A percentile compares a stretch with the other conserved stretches of the same genome.
phyloP scores from a whole-genome alignment of 2,329 filamentous ascomycete species.

The Biscogniauxia marginata region DNA sequence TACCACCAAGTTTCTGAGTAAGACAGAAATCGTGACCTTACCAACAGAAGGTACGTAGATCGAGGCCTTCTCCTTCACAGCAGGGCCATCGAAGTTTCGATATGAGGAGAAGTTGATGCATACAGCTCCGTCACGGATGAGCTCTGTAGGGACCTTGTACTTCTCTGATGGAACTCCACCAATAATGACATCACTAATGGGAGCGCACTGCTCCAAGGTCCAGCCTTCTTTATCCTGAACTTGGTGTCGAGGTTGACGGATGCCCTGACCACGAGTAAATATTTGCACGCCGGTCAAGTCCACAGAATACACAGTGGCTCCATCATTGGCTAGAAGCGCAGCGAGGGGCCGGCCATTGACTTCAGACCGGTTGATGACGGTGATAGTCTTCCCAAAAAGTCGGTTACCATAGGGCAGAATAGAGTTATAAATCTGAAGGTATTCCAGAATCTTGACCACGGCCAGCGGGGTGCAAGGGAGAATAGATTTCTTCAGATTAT shows the following conservation, averaged over 20 bases:
- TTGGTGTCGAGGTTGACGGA: conserved; percentile 82
- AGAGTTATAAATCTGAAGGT: conserved; percentile 94
- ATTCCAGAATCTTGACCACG: conserved; percentile 94
- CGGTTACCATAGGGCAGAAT: conserved; percentile 91
- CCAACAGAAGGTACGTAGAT: conserved; percentile 97
- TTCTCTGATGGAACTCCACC: conserved; percentile 83
- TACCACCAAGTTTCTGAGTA: conserved; percentile 86
- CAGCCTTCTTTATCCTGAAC: conserved; percentile 80
- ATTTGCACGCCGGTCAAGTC: conserved; percentile 89
- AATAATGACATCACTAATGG: conserved; percentile 91
- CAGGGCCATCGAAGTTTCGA: conserved; percentile 83
- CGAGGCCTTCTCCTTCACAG: conserved; percentile 91
- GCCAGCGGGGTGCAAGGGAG: conserved; percentile 94
- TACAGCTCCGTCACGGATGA: conserved; percentile 87
- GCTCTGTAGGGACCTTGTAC: conserved; percentile 84
- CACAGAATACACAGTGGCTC: conserved; percentile 91
- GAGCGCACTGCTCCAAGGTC: conserved; percentile 76
- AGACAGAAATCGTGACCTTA: conserved; percentile 92
- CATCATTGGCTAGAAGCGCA: conserved; percentile 91
- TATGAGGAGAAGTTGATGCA: conserved; percentile 98
- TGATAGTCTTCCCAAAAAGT: conserved; percentile 89
- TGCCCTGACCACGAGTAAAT: conserved; percentile 85
- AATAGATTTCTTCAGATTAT: conserved; percentile 81
- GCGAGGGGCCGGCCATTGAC: conserved; percentile 92
- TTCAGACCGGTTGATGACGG: conserved; percentile 93